Base-by-base conservation (phyloP, 2,329 filamentous ascomycete species). In the Calonectria leucothoes region DNA sequence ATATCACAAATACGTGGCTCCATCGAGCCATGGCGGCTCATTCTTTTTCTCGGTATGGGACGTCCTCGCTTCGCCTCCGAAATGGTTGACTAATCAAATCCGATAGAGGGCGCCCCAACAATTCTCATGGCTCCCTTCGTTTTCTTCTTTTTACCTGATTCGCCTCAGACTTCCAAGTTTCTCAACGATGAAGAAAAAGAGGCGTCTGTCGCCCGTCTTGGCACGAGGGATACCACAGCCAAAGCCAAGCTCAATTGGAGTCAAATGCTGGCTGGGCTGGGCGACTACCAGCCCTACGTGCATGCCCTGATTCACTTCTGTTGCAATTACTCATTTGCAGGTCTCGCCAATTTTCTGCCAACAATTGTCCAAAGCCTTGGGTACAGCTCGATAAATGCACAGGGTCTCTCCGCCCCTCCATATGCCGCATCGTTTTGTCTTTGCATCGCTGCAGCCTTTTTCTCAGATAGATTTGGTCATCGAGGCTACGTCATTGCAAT, bases 301-400 rank as follows among this genome's bases (percentile, higher is more conserved):
- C 76, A 78, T 6, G 67, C 76, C 0, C 20, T 77, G 0, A 78
- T 78, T 1, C 76, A 77, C 31, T 78, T 78, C 25, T 78, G 76
- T 25, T 78, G 76, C 7, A 78, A 78, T 51, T 78, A 72, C 31
- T 78, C 76, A 0, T 78, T 78, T 4, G 76, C 76, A 0, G 73
- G 70, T 8, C 29, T 78, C 0, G 70, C 76, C 4, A 78, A 78
- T 6, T 78, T 78, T 2, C 71, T 78, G 0, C 76, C 76, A 0
- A 77, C 76, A 0, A 78, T 78, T 2, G 69, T 78, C 0, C 51
- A 71, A 3, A 42, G 31, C 0, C 63, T 78, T 12, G 76, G 76
- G 0, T 78, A 78, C 0, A 69, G 66, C 6, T 73, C 64, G 0
- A 66, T 78, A 1, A 71, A 65, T 0, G 74, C 76, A 0, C 76